Evolutionary conservation across 2,329 filamentous ascomycete genomes (phyloP).

Genomic region (Emydomyces testavorans): DNA sequence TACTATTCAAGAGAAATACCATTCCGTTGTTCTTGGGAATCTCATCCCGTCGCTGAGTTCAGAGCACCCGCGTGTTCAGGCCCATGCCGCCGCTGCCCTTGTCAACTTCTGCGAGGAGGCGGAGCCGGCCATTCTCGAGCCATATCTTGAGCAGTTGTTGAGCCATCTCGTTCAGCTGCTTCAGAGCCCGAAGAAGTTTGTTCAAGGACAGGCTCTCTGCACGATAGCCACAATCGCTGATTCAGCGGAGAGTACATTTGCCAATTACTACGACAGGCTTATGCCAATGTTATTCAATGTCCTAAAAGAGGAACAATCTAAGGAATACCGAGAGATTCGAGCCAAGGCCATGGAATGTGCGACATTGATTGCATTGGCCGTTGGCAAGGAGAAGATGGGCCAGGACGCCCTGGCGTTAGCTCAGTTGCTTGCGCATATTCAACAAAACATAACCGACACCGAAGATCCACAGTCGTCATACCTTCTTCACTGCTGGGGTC

Average conservation of each 20-base stretch:
- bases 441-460: constrained; percentile 71
- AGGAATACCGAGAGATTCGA: constrained; percentile 79
- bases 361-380: constrained; percentile 85
- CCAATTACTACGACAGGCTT: constrained; percentile 86
- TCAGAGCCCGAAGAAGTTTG: constrained; percentile 85
- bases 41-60: constrained; percentile 89
- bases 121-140: constrained; percentile 80
- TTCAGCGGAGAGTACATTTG: constrained; percentile 87
- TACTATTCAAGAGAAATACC: constrained; percentile 94
- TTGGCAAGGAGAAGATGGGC: constrained; percentile 85
- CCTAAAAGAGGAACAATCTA: constrained; percentile 76
- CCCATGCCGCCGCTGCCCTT: constrained; percentile 90
- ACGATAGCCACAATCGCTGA: constrained; percentile 99
- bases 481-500: constrained; percentile 95
- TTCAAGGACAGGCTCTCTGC: constrained; percentile 93
- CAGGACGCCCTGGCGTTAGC: constrained; percentile 78
- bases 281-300: constrained; percentile 94
- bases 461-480: constrained; percentile 97
- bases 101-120: constrained; percentile 99
- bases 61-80: constrained; percentile 84
- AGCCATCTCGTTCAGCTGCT: constrained; percentile 76
- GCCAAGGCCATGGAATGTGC: constrained; percentile 99
- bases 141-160: constrained; percentile 81
- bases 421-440: constrained; percentile 74
- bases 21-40: constrained; percentile 71